Evolutionary conservation across 2,329 filamentous ascomycete species (phyloP).

Genomic region (Colletotrichum gigasporum): DNA sequence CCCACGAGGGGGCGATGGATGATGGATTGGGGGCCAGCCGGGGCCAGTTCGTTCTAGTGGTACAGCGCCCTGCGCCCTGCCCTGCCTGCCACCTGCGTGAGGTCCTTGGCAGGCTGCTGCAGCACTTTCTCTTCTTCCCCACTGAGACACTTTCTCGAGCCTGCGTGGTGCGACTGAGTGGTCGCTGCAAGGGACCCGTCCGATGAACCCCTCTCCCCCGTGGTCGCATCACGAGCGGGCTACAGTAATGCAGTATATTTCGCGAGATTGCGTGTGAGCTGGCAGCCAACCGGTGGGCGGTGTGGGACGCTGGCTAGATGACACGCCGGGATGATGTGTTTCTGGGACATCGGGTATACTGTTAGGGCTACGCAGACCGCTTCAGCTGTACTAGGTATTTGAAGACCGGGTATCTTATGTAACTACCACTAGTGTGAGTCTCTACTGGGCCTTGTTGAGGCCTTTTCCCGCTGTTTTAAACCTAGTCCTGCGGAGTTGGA

Average conservation of each 20-base stretch:
- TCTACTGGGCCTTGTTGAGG: no score
- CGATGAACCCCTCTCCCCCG: neutral
- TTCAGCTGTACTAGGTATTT: no score
- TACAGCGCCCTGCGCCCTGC: neutral
- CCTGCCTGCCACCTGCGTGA: no score
- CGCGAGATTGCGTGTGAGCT: constrained; percentile 10
- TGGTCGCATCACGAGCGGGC: constrained; percentile 17
- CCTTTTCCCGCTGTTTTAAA: neutral
- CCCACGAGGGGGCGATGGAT: constrained; percentile 27
- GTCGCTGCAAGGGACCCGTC: neutral
- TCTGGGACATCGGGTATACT: neutral
- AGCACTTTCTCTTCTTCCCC: no score
- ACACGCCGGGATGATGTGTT: neutral
- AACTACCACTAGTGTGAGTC: no score
- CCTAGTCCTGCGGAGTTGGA: no score
- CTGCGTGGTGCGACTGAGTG: neutral
- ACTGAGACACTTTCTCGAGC: neutral
- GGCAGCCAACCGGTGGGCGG: constrained; percentile 1
- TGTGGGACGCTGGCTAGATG: neutral
- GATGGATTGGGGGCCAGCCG: no score
- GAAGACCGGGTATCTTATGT: neutral
- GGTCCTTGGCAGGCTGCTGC: no score
- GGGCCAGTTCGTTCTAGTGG: constrained; percentile 10
- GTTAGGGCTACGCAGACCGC: no score
- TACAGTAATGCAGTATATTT: neutral